These are phyloP conservation scores for Ceratobasidium theobromae DNA, from an alignment of 1,284 basidiomycete genomes.

Conservation along the genomic window DNA sequence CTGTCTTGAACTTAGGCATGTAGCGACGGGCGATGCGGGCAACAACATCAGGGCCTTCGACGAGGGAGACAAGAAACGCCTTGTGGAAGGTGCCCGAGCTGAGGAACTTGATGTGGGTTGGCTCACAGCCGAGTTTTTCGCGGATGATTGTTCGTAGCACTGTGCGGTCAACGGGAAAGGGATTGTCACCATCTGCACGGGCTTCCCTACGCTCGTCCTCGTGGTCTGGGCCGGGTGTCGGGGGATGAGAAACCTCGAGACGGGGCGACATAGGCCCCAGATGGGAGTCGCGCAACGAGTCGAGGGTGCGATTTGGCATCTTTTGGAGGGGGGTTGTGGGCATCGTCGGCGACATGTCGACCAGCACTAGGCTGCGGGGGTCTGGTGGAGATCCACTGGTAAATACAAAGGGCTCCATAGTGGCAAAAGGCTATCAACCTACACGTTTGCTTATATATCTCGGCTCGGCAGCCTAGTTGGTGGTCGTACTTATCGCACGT, in stretches of 20 bases:
- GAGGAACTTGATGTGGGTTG: conserved; percentile 68
- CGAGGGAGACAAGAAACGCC: conserved; percentile 75
- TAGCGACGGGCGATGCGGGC: conserved; percentile 76
- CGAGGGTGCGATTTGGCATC: conserved; percentile 18
- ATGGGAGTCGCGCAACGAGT: conserved; percentile 28
- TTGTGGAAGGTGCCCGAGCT: conserved; percentile 57
- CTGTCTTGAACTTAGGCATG: conserved; percentile 79
- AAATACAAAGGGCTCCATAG: conserved; percentile 15
- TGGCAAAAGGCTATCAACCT: not conserved
- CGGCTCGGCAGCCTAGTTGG: not conserved
- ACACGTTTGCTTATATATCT: not conserved
- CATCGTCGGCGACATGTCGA: not conserved
- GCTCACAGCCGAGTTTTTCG: conserved; percentile 63
- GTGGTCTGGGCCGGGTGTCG: conserved; percentile 40
- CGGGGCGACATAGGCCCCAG: conserved; percentile 22
- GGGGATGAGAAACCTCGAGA: conserved; percentile 20
- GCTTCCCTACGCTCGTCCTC: conserved; percentile 38
- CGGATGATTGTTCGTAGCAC: conserved; percentile 71
- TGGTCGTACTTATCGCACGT: not conserved
- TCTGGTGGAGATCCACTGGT: conserved; percentile 6
- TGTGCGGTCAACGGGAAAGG: conserved; percentile 69
- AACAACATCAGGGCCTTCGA: conserved; percentile 59
- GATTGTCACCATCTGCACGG: conserved; percentile 51
- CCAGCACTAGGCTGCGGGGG: conserved; percentile 3
- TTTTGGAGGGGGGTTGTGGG: not conserved